Conservation (phyloP, 2,329 filamentous ascomycete genomes). For the Fusarium lateritium region DNA sequence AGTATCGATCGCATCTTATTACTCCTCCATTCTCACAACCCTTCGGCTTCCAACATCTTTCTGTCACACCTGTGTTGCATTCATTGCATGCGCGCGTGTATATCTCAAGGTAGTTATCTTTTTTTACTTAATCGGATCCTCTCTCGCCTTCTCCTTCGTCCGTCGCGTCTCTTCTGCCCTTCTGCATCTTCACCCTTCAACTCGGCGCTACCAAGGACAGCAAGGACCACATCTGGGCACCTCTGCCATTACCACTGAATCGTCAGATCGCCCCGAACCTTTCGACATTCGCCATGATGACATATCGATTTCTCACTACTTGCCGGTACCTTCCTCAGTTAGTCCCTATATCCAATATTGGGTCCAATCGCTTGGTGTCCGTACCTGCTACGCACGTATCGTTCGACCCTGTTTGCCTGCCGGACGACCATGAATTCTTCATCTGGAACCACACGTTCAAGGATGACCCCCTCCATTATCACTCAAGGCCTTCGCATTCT, state of each 20-base stretch:
- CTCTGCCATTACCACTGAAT: slow-evolving; percentile 13
- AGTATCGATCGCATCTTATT: slow-evolving; percentile 22
- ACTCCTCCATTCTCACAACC: slow-evolving; percentile 6
- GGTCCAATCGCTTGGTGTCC: slow-evolving; percentile 15
- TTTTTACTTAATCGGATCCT: not conserved
- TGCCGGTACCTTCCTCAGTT: not conserved
- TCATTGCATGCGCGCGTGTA: slow-evolving; percentile 11
- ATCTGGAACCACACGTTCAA: slow-evolving; percentile 23
- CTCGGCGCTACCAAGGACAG: slow-evolving; percentile 10
- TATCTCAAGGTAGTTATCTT: slow-evolving; percentile 10
- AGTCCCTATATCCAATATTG: slow-evolving; percentile 11
- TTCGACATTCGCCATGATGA: slow-evolving; percentile 4
- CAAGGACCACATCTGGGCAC: slow-evolving; percentile 23
- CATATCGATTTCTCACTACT: not conserved
- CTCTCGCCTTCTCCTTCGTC: not conserved
- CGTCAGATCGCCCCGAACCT: slow-evolving; percentile 7
- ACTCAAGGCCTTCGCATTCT: slow-evolving; percentile 35
- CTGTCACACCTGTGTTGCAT: slow-evolving; percentile 33
- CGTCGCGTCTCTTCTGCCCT: not conserved
- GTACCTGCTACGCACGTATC: slow-evolving; percentile 20
- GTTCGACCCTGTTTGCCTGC: slow-evolving; percentile 34
- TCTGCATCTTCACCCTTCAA: slow-evolving; percentile 17
- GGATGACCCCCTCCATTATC: slow-evolving; percentile 23
- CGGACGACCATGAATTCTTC: slow-evolving; percentile 24
- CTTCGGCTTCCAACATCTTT: slow-evolving; percentile 28